Evolutionary conservation across 1,139 yeast species (phyloP).

Genomic region (Pichia sp.): DNA sequence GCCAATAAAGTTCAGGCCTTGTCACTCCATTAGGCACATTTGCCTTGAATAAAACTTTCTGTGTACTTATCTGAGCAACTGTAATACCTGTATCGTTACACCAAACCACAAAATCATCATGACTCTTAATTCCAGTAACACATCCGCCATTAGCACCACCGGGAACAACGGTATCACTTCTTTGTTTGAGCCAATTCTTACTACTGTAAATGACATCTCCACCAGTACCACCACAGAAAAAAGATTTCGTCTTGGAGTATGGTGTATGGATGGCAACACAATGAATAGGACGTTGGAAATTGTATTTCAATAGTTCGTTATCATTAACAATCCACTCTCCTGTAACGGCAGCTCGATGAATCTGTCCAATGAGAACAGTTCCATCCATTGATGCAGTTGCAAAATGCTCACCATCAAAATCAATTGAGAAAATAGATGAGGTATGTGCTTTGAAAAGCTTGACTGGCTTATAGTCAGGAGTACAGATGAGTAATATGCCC

Average conservation of each 20-base stretch:
- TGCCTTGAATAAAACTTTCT: slow-evolving; percentile 40
- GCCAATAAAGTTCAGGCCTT: slow-evolving; percentile 81
- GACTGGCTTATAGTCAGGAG: slow-evolving; percentile 48
- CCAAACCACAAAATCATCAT: slow-evolving; percentile 71
- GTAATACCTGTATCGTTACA: slow-evolving; percentile 78
- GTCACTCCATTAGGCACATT: slow-evolving; percentile 55
- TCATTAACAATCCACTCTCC: slow-evolving; percentile 25
- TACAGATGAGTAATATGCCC: slow-evolving; percentile 67
- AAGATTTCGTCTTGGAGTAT: slow-evolving; percentile 53
- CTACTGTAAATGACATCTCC: slow-evolving; percentile 75
- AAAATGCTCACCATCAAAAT: slow-evolving; percentile 65
- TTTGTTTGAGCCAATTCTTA: slow-evolving; percentile 79
- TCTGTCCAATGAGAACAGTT: slow-evolving; percentile 74
- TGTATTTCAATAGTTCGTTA: slow-evolving; percentile 44
- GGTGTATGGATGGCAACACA: slow-evolving; percentile 75
- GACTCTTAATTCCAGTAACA: slow-evolving; percentile 55
- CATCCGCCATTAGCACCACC: slow-evolving; percentile 69
- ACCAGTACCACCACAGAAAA: slow-evolving; percentile 85
- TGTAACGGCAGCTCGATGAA: slow-evolving; percentile 42
- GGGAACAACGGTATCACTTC: slow-evolving; percentile 64
- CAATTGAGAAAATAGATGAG: slow-evolving; percentile 69
- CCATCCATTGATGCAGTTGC: slow-evolving; percentile 95
- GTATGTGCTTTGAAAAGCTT: slow-evolving; percentile 79
- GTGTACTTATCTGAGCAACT: slow-evolving; percentile 43
- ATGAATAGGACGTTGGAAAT: slow-evolving; percentile 84